phyloP scores from a whole-genome alignment of 1,284 basidiomycete genomes.

The Boletus semigastroideus region DNA sequence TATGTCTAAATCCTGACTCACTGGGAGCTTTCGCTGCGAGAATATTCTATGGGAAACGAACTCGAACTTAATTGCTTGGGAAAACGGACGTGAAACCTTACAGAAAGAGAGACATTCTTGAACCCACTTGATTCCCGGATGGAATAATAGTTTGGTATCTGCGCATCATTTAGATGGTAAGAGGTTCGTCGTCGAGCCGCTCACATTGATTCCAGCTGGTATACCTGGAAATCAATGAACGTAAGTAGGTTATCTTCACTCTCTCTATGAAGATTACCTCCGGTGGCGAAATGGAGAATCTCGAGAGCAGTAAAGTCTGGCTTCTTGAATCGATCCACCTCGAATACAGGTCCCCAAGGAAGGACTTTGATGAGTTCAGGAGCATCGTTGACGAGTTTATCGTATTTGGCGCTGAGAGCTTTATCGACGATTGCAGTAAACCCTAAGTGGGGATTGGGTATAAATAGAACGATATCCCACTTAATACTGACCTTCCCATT shows the following conservation, averaged over 20 bases:
- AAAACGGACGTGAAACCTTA: conserved; percentile 33
- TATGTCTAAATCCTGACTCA: conserved; percentile 30
- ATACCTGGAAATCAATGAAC: conserved; percentile 49
- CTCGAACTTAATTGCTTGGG: background rate
- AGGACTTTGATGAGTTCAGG: conserved; percentile 75
- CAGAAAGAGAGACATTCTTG: conserved; percentile 79
- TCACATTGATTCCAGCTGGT: conserved; percentile 79
- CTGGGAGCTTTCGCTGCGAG: conserved; percentile 82
- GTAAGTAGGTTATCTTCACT: background rate
- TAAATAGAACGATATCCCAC: background rate
- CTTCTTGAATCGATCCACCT: conserved; percentile 80
- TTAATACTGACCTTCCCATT: conserved; percentile 70
- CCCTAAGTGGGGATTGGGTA: conserved; percentile 41
- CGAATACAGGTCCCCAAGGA: conserved; percentile 82
- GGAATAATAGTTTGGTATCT: conserved; percentile 83
- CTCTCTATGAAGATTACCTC: conserved; percentile 44
- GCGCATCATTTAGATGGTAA: background rate
- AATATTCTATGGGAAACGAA: conserved; percentile 54
- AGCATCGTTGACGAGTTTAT: conserved; percentile 69
- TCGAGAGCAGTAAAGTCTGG: conserved; percentile 86
- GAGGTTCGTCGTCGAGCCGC: conserved; percentile 16
- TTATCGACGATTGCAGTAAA: conserved; percentile 90
- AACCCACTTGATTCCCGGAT: conserved; percentile 78
- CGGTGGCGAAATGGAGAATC: conserved; percentile 78
- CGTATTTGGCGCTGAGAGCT: conserved; percentile 76